These are phyloP conservation scores for Komagataea norvegica DNA, from an alignment of 1,139 yeast genomes.

Conservation along the genomic window DNA sequence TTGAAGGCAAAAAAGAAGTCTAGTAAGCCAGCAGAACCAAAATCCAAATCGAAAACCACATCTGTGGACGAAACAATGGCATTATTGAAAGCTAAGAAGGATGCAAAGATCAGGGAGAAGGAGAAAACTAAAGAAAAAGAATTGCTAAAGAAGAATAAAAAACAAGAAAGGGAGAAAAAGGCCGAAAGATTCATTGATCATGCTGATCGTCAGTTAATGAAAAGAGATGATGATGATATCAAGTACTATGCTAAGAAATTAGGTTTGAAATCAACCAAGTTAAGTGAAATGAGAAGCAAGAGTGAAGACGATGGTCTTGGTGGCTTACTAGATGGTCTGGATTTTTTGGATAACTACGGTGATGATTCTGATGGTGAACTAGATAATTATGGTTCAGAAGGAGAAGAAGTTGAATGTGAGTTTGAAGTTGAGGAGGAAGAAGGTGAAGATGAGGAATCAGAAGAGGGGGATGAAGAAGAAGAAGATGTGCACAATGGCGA, in stretches of 20 bases:
- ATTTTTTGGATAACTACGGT: constrained; percentile 47
- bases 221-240: constrained; percentile 73
- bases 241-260: constrained; percentile 78
- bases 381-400: constrained; percentile 20
- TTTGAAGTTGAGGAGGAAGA: constrained; percentile 18
- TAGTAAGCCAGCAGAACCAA: constrained; percentile 7
- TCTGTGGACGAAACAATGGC: constrained; percentile 34
- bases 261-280: constrained; percentile 57
- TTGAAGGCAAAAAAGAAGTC: constrained; percentile 31
- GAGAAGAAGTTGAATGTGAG: constrained; percentile 21
- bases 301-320: constrained; percentile 64
- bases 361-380: constrained; percentile 16
- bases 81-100: constrained; percentile 33
- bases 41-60: constrained; percentile 7
- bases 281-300: constrained; percentile 36
- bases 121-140: constrained; percentile 4
- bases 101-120: constrained; percentile 2
- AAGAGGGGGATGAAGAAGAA: constrained; percentile 21
- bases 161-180: constrained; percentile 11
- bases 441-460: constrained; percentile 9
- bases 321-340: constrained; percentile 74
- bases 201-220: constrained; percentile 42
- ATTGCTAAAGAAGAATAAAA: constrained; percentile 4
- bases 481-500: constrained; percentile 20
- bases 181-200: constrained; percentile 21